A percentile compares a stretch with the other conserved stretches of the same genome.
Conservation (phyloP, 2,329 filamentous ascomycete genomes). For the Gliomastix tumulicola region DNA sequence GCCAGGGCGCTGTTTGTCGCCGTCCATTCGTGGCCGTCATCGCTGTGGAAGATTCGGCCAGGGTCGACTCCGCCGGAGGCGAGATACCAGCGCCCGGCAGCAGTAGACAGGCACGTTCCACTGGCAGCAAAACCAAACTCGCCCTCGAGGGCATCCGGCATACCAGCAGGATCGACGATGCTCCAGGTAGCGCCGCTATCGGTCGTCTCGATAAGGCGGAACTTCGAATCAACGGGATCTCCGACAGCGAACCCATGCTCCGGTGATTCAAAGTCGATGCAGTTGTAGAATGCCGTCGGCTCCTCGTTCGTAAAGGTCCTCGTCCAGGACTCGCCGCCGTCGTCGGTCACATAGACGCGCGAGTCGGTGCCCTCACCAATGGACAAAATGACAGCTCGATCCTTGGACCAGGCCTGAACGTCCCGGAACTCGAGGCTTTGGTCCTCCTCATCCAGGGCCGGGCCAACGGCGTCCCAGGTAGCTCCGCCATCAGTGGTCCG, state of each 20-base stretch:
- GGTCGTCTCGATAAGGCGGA: slow-evolving; percentile 20
- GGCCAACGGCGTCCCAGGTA: slow-evolving; percentile 20
- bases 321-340: slow-evolving; percentile 18
- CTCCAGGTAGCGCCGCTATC: slow-evolving; percentile 18
- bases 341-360: slow-evolving; percentile 19
- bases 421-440: slow-evolving; percentile 21
- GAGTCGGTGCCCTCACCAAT: slow-evolving; percentile 20
- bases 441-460: slow-evolving; percentile 11
- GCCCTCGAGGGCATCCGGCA: slow-evolving; percentile 15
- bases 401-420: slow-evolving; percentile 29
- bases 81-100: slow-evolving; percentile 10
- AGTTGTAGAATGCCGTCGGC: slow-evolving; percentile 22
- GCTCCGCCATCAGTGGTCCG: slow-evolving; percentile 17
- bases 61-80: slow-evolving; percentile 10
- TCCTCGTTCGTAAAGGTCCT: slow-evolving; percentile 18
- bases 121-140: slow-evolving; percentile 23
- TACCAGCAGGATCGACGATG: slow-evolving; percentile 13
- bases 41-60: slow-evolving; percentile 8
- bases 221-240: slow-evolving; percentile 22
- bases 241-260: slow-evolving; percentile 19
- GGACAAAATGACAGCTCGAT: slow-evolving; percentile 30
- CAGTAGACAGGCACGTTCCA: slow-evolving; percentile 20
- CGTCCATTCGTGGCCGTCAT: too few relatives aligned
- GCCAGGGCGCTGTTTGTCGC: too few relatives aligned
- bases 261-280: slow-evolving; percentile 17